Evolutionary conservation across 2,329 filamentous ascomycete genomes (phyloP).

Genomic region (Fusarium odoratissimum): DNA sequence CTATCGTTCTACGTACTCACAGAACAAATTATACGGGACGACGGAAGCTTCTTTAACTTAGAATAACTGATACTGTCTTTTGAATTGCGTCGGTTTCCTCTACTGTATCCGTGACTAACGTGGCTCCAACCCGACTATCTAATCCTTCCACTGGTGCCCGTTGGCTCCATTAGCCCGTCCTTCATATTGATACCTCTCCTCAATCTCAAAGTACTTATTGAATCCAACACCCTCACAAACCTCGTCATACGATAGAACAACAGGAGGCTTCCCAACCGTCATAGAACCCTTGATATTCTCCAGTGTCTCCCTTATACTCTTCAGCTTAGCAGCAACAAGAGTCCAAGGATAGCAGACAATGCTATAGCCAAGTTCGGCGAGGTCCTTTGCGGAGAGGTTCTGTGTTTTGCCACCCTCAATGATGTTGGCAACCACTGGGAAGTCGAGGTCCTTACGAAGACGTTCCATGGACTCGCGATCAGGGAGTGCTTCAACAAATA

Average conservation of each 20-base stretch:
- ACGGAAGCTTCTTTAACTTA: background rate
- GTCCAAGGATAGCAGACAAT: slow-evolving; percentile 59
- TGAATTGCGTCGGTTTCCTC: rapidly evolving
- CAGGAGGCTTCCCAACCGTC: slow-evolving; percentile 54
- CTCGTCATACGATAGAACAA: slow-evolving; percentile 56
- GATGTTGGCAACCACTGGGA: slow-evolving; percentile 56
- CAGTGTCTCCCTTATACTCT: slow-evolving; percentile 52
- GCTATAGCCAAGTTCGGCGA: slow-evolving; percentile 53
- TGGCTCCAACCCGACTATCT: background rate
- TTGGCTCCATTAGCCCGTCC: slow-evolving; percentile 25
- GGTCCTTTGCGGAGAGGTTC: slow-evolving; percentile 49
- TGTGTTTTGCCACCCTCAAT: slow-evolving; percentile 52
- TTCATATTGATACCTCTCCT: slow-evolving; percentile 39
- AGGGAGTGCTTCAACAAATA: slow-evolving; percentile 58
- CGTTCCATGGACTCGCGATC: slow-evolving; percentile 56
- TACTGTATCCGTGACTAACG: background rate
- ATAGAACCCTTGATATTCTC: slow-evolving; percentile 57
- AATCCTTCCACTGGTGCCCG: slow-evolving; percentile 29
- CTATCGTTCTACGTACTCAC: too few species aligned
- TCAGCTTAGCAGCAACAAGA: slow-evolving; percentile 57
- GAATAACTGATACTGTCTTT: background rate
- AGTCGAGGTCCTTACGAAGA: slow-evolving; percentile 51
- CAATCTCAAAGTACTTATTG: slow-evolving; percentile 52
- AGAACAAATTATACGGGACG: too few species aligned
- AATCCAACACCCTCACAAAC: slow-evolving; percentile 60